Percentiles rank a stretch among this genome's conserved stretches.
These are phyloP conservation scores for Mariannaea elegans DNA, from an alignment of 2,329 filamentous ascomycete genomes.

Conservation along the genomic window DNA sequence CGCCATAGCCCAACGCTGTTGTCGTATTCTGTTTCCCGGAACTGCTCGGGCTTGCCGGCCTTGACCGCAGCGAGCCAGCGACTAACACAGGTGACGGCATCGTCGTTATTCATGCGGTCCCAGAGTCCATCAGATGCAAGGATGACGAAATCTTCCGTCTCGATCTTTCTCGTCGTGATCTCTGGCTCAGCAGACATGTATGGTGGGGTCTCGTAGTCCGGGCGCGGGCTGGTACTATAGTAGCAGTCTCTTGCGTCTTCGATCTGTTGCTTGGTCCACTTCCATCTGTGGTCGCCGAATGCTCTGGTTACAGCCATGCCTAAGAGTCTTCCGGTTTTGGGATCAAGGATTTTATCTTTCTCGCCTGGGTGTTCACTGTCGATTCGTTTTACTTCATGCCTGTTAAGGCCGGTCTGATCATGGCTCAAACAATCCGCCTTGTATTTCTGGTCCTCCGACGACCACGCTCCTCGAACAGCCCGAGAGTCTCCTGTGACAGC, in stretches of 20 bases:
- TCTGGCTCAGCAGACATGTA: constrained; percentile 75
- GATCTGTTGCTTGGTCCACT: constrained; percentile 64
- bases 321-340: constrained; percentile 65
- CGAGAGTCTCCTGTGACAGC: constrained; percentile 75
- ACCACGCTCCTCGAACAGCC: constrained; percentile 66
- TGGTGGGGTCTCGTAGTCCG: constrained; percentile 64
- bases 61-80: constrained; percentile 57
- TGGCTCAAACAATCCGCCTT: constrained; percentile 62
- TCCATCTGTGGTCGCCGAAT: constrained; percentile 75
- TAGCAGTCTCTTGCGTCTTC: constrained; percentile 51
- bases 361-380: constrained; percentile 69
- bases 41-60: constrained; percentile 36
- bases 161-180: constrained; percentile 64
- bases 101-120: constrained; percentile 65
- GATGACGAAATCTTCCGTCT: constrained; percentile 65
- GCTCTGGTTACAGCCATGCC: constrained; percentile 70
- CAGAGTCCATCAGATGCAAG: constrained; percentile 74
- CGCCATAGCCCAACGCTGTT: constrained; percentile 33
- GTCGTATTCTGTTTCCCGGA: constrained; percentile 30
- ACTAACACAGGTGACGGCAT: constrained; percentile 66
- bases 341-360: constrained; percentile 57
- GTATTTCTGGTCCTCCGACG: constrained; percentile 55
- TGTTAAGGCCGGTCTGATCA: constrained; percentile 73
- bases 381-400: constrained; percentile 64
- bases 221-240: constrained; percentile 55